Evolutionary conservation across 1,139 yeast genomes (phyloP), one percentile per base, ranked within the genome.

Genomic region (Kodamaea sp.): DNA sequence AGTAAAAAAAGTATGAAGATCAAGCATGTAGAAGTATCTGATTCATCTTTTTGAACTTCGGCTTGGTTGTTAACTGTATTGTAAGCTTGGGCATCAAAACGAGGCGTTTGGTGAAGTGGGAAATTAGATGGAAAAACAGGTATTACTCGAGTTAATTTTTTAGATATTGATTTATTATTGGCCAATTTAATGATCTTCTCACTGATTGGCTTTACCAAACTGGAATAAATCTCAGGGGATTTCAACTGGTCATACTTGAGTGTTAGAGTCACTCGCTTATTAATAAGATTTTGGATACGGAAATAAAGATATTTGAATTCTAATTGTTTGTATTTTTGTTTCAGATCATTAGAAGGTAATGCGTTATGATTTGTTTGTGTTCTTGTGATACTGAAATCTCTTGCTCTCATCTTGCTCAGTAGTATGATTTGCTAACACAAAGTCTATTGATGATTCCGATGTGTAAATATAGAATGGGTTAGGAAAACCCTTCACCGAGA

Each of bases 161-260:
- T 32, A n/a, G 47, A 28, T 7, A 49, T 43, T 26, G 40, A 37
- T 32, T 43, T 45, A 25, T 39, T 41, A 25, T 51, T 55, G 10
- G 66, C 56, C 31, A 57, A 37, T 8, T 57, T 60, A 8, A 65
- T 46, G 9, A 67, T 58, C 38, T 55, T 57, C 27, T 58, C 52
- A 3, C 72, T 65, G 22, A 79, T 55, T 1, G 84, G 84, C 46
- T 73, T 70, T 33, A 78, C 66, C 31, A 78, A 54, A 3, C 78
- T 65, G 20, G 76, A 53, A 40, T 75, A 68, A 28, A 74, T 69
- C 50, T 75, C 82, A 2, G 81, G 83, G 2, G 78, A 61, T 43
- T 71, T 70, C 41, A 78, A 59, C 54, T 77, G 83, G 46, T 78
- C 83, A 53, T 75, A 75, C 39, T 74, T 76, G 45, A 79, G 62